Base-by-base conservation (phyloP, 2,329 filamentous ascomycete genomes). In the Talaromyces sp. region DNA sequence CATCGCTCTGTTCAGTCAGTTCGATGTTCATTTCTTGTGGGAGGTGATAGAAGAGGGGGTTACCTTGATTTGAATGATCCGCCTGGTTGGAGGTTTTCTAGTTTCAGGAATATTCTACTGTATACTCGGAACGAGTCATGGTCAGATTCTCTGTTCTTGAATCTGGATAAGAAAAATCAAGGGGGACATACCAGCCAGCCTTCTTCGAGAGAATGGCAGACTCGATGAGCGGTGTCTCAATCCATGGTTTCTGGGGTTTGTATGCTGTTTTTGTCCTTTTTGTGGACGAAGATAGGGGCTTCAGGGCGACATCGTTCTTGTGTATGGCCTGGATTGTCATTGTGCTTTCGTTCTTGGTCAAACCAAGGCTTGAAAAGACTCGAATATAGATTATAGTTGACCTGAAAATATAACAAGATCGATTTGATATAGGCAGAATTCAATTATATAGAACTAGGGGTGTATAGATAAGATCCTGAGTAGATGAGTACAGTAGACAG, bases 31-130 rank as follows among this genome's bases (percentile, higher is more conserved):
- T 3, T 11, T 13, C 35, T 11, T 13, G 35, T 13, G 13, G 8
- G 13, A 11, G 3, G 2, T 37, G 35, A 37, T 11, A 13, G 35
- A 37, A 2, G 9, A 35, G 19, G 4, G 13, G 54, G 50, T 33
- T 63, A 73, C 70, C 86, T 85, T 56, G 90, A 93, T 77, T 96
- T 95, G 86, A 96, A 96, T 45, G 90, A 93, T 68, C 90, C 90
- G 24, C 89, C 90, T 4, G 92, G 92, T 73, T 96, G 92, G 63
- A 93, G 85, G 74, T 90, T 91, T 72, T 96, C 92, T 67, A 95
- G 86, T 77, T 96, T 96, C 72, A 96, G 87, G 76, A 90, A 91
- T 76, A 96, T 87, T 79, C 90, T 88, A 81, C 90, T 39, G 27
- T 31, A 31, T 31, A 27, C 39, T 33, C 16, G 39, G 13, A 10